phyloP scores from a whole-genome alignment of 1,284 basidiomycete species.

The Limonomyces culmigenus region DNA sequence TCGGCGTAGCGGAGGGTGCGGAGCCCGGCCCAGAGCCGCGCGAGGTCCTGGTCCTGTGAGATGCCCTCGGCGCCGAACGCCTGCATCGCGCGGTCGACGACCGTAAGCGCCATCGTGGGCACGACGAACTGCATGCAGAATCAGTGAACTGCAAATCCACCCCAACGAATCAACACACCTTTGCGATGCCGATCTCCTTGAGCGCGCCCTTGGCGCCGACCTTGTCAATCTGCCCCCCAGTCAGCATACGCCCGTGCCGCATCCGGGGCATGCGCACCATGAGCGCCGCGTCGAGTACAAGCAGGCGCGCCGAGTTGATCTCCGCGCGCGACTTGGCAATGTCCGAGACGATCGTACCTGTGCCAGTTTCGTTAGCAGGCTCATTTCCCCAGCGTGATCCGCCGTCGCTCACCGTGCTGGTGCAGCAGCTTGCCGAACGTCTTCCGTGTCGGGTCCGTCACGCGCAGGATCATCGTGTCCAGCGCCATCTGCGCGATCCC shows the following conservation, averaged over 20 bases:
- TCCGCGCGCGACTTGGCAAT: slow-evolving; percentile 88
- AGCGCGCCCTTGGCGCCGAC: slow-evolving; percentile 84
- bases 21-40: slow-evolving; percentile 62
- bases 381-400: not conserved
- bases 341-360: slow-evolving; percentile 78
- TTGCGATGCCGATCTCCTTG: slow-evolving; percentile 95
- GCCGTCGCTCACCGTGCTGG: slow-evolving; percentile 58
- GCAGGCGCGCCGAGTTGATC: slow-evolving; percentile 74
- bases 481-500: slow-evolving; percentile 77
- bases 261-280: slow-evolving; percentile 27
- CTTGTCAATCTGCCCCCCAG: slow-evolving; percentile 58
- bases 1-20: slow-evolving; percentile 86
- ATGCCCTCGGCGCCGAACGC: slow-evolving; percentile 90
- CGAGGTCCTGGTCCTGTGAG: slow-evolving; percentile 78
- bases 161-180: slow-evolving; percentile 31
- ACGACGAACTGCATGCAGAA: slow-evolving; percentile 59
- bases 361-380: not conserved
- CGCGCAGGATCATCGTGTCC: slow-evolving; percentile 81
- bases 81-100: slow-evolving; percentile 92
- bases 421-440: slow-evolving; percentile 89
- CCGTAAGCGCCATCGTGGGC: slow-evolving; percentile 71
- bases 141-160: not conserved
- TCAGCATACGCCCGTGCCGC: not conserved
- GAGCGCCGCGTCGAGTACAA: slow-evolving; percentile 87
- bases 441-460: slow-evolving; percentile 78